Conservation (phyloP, 495 filamentous ascomycete genomes). For the Aspergillus haitiensis region DNA sequence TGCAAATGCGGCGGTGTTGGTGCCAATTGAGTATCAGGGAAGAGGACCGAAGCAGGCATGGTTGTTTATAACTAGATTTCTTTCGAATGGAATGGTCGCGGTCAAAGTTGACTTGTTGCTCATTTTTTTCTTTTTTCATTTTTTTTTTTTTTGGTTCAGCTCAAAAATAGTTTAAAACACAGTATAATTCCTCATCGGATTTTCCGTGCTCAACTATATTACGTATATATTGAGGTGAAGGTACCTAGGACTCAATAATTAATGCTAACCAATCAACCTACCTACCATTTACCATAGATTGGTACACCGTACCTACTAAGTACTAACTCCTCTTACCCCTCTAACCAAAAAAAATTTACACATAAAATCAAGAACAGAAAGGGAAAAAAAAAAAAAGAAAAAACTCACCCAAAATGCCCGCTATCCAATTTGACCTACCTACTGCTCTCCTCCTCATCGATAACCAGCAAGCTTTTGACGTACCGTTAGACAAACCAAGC, state of each 20-base stretch:
- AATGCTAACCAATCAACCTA: too few species aligned
- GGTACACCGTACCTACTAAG: too few species aligned
- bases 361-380: too few species aligned
- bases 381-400: neutral
- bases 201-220: neutral
- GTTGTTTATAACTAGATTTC: slow-evolving; percentile 60
- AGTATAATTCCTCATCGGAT: too few species aligned
- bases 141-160: neutral
- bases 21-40: slow-evolving; percentile 47
- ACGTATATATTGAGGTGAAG: too few species aligned
- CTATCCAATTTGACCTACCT: slow-evolving; percentile 29
- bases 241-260: too few species aligned
- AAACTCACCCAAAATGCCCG: neutral
- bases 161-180: too few species aligned
- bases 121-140: neutral
- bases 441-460: slow-evolving; percentile 60
- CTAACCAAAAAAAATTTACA: too few species aligned
- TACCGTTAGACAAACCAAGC: slow-evolving; percentile 31
- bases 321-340: too few species aligned
- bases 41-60: slow-evolving; percentile 48
- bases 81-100: slow-evolving; percentile 53
- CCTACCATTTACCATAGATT: too few species aligned
- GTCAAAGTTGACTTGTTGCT: slow-evolving; percentile 53
- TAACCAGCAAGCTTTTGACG: slow-evolving; percentile 52
- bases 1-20: slow-evolving; percentile 53